Conservation (phyloP, 371 early-diverging fungal genomes). For the Actinomortierella wolfii region DNA sequence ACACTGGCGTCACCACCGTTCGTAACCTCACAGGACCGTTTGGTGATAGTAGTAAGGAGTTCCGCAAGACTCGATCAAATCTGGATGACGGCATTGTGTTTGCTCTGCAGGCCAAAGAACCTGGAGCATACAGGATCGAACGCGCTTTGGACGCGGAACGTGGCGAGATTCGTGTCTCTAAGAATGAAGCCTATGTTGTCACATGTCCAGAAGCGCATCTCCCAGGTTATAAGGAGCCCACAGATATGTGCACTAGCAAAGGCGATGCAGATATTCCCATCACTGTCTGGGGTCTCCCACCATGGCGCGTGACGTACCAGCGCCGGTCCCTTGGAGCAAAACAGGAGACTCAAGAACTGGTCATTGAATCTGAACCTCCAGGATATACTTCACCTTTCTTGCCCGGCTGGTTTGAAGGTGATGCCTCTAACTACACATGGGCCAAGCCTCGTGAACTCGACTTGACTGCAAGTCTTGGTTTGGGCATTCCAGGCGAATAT, state of each 20-base stretch:
- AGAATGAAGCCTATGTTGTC: constrained; percentile 32
- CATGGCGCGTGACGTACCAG: constrained; percentile 34
- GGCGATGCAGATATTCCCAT: constrained; percentile 36
- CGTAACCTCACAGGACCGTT: constrained; percentile 27
- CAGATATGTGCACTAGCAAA: constrained; percentile 30
- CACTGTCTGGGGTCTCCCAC: constrained; percentile 28
- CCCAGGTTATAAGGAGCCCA: constrained; percentile 18
- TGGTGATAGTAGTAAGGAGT: constrained; percentile 16
- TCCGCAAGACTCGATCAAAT: constrained; percentile 16
- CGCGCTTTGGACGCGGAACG: constrained; percentile 21
- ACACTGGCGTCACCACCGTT: constrained; percentile 14
- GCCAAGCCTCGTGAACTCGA: constrained; percentile 39
- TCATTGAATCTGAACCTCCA: constrained; percentile 32
- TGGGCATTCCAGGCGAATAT: constrained; percentile 25
- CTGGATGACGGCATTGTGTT: constrained; percentile 17
- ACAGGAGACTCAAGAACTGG: constrained; percentile 17
- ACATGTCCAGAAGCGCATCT: constrained; percentile 33
- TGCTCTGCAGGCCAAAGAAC: constrained; percentile 14
- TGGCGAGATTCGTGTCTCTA: constrained; percentile 23
- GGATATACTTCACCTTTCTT: constrained; percentile 36
- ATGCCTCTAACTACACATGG: constrained; percentile 27
- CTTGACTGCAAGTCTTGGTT: constrained; percentile 27
- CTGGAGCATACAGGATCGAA: constrained; percentile 29
- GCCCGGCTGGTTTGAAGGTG: constrained; percentile 30
- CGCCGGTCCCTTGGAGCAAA: constrained; percentile 12